Percentiles rank a stretch among this genome's conserved stretches.
phyloP scores from a whole-genome alignment of 257 asterid species.

The Solanum arcanum region DNA sequence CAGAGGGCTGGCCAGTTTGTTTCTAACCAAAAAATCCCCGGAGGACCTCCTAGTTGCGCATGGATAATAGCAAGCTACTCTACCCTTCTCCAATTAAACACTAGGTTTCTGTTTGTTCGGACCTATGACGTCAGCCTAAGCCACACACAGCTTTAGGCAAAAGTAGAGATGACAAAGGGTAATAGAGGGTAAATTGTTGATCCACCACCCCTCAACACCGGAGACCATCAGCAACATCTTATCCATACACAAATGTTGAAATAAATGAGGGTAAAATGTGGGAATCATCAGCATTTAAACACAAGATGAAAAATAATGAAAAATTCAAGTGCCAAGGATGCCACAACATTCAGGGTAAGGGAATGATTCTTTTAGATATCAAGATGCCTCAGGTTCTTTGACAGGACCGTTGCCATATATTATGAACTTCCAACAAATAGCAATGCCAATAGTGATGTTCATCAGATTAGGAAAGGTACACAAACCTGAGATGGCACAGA shows the following conservation, averaged over 20 bases:
- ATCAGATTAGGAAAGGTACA: not conserved
- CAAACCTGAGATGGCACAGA: slow-evolving; percentile 73
- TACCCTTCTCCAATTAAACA: not conserved
- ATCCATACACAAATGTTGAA: not conserved
- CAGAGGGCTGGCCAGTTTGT: not conserved
- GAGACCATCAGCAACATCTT: not conserved
- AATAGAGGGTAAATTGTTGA: not conserved
- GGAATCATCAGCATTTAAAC: not conserved
- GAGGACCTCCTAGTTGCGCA: not conserved
- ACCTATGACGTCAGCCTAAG: not conserved
- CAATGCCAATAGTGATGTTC: not conserved
- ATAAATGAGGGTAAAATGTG: not conserved
- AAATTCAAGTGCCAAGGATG: not conserved
- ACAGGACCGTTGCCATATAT: not conserved
- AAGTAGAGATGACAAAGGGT: not conserved
- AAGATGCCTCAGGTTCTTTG: not conserved
- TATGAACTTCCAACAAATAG: not conserved
- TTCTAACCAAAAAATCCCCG: not conserved
- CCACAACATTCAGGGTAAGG: not conserved
- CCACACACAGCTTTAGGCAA: not conserved
- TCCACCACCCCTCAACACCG: not conserved
- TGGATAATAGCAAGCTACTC: not conserved
- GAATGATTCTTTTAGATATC: not conserved
- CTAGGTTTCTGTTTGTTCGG: not conserved
- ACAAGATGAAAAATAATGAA: not conserved